Conservation (phyloP, 768 basidiomycete genomes). For the Cystobasidium tubakii region DNA sequence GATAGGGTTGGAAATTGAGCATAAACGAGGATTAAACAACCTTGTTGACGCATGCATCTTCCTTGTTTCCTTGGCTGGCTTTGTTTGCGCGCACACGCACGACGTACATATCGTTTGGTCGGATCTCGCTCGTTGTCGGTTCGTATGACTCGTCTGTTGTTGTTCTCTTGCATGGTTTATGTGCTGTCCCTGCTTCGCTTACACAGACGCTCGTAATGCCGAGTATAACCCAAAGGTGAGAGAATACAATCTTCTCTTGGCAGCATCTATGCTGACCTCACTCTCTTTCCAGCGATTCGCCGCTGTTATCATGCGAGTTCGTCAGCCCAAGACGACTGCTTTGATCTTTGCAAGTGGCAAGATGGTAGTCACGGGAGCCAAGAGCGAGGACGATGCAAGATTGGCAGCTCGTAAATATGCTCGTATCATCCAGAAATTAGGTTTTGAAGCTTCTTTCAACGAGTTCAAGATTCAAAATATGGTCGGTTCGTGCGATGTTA, state of each 20-base stretch:
- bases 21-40: conserved; percentile 21
- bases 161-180: background rate
- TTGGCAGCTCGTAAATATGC: conserved; percentile 97
- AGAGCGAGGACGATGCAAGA: conserved; percentile 95
- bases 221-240: conserved; percentile 99
- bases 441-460: conserved; percentile 97
- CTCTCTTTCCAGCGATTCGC: conserved; percentile 78
- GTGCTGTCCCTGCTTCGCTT: background rate
- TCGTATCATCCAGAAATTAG: conserved; percentile 97
- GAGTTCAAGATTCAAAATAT: conserved; percentile 99
- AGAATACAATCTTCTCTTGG: too few relatives aligned
- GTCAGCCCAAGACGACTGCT: conserved; percentile 98
- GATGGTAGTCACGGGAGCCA: conserved; percentile 99
- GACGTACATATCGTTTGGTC: background rate
- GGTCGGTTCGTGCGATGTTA: conserved; percentile 94
- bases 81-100: background rate
- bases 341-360: conserved; percentile 99
- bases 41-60: conserved; percentile 28
- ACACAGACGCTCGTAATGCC: conserved; percentile 78
- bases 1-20: background rate
- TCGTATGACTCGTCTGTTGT: conserved; percentile 1
- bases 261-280: background rate
- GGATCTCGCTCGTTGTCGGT: background rate
- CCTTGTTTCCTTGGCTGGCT: background rate
- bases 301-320: conserved; percentile 99